These are phyloP conservation scores for Ensete glaucum DNA, from an alignment of 176 grass and related monocot species.

Conservation along the genomic window DNA sequence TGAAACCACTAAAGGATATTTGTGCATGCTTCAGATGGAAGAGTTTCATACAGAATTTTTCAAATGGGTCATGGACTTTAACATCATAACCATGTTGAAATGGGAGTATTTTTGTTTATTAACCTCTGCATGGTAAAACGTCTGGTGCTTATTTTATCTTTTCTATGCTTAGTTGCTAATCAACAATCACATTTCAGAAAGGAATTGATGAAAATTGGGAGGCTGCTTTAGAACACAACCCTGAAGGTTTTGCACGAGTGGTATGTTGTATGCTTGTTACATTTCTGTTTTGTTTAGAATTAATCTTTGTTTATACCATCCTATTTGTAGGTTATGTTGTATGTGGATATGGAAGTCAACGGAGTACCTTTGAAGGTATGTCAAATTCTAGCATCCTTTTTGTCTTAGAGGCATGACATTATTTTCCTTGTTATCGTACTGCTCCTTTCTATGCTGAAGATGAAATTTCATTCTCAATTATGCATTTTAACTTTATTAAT, in stretches of 20 bases:
- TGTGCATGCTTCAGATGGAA: not conserved
- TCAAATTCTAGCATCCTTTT: not conserved
- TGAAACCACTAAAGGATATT: too few relatives aligned
- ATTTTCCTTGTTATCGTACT: too few relatives aligned
- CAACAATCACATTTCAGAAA: constrained; percentile 48
- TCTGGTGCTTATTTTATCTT: not conserved
- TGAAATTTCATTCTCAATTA: too few relatives aligned
- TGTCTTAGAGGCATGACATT: too few relatives aligned
- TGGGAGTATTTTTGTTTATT: not conserved
- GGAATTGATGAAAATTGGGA: constrained; percentile 99
- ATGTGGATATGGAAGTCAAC: constrained; percentile 99
- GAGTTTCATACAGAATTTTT: not conserved
- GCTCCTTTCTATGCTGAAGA: too few relatives aligned
- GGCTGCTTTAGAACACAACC: constrained; percentile 93
- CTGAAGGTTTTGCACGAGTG: constrained; percentile 98
- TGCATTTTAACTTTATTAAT: too few relatives aligned
- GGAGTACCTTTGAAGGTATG: constrained; percentile 93
- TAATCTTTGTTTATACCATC: constrained; percentile 14
- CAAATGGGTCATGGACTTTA: not conserved
- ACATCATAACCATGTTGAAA: too few relatives aligned
- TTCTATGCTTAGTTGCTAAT: not conserved
- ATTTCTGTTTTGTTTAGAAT: constrained; percentile 6
- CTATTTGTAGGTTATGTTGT: constrained; percentile 73
- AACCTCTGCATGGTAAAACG: not conserved
- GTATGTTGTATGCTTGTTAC: constrained; percentile 36